Base-by-base conservation (phyloP, 768 basidiomycete species). In the Baorangia bicolor region DNA sequence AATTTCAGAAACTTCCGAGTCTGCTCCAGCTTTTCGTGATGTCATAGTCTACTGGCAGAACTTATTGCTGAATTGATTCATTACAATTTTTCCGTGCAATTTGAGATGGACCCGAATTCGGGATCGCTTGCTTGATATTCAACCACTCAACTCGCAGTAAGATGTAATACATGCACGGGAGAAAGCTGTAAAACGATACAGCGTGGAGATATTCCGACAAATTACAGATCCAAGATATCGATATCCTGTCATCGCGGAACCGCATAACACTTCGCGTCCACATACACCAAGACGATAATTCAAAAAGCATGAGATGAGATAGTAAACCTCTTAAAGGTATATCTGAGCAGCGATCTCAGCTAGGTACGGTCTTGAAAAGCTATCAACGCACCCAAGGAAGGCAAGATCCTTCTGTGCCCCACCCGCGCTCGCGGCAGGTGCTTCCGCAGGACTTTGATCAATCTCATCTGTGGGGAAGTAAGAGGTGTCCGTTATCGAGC, bases 391-490 rank as follows among this genome's bases (percentile, higher is more conserved):
- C 84, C 84, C 85, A 14, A 87, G 78, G 73, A 86, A 86, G n/a
- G 85, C 84, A 38, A 86, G 67, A 68, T 87, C 85, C 62, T 81
- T 83, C 66, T 76, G 73, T 27, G 81, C 77, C 20, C 69, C 76
- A 42, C 71, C 69, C 1, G 60, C 61, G 46, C 75, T 58, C 38
- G 81, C 75, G 25, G 70, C 58, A 25, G 77, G 62, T 12, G 69
- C 61, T 57, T 81, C 79, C 46, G 81, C 80, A 11, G 82, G 75
- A 2, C 63, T 87, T 72, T 94, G 90, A 53, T 95, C 92, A 51
- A 95, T 80, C 63, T 96, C 93, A 57, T 97, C 94, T 2, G 90
- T 94, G 1, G 95, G 95, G 82, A 97, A 97, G 76, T 97, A 97
- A n/a, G 93, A 94, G 2, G 95, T 97, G 62, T 98, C 95, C 34